These are phyloP conservation scores for Neofusicoccum cordaticola DNA, from an alignment of 2,329 filamentous ascomycete species.

Conservation along the genomic window DNA sequence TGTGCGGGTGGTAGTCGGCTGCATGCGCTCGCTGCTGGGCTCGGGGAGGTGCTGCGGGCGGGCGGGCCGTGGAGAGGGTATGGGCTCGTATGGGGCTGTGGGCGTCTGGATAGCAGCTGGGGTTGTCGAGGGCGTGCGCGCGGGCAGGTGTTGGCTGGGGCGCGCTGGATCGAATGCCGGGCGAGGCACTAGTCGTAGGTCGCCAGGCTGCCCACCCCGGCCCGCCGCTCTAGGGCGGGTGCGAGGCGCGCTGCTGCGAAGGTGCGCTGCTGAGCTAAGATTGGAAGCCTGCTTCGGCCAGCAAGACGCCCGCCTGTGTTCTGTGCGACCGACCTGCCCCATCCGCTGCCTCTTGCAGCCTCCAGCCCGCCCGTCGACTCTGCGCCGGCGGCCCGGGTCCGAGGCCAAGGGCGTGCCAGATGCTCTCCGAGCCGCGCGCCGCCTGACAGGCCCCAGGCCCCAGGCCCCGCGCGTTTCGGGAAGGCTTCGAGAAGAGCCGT, in stretches of 20 bases:
- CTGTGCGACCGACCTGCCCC: neutral
- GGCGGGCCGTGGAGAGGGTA: constrained; percentile 16
- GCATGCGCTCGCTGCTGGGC: constrained; percentile 24
- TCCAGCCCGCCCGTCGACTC: neutral
- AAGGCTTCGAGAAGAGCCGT: constrained; percentile 11
- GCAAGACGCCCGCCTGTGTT: neutral
- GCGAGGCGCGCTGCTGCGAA: neutral
- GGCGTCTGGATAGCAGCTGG: neutral
- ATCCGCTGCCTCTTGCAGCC: constrained; percentile 9
- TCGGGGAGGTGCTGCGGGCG: constrained; percentile 20
- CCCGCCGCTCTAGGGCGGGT: neutral
- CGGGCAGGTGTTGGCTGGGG: constrained; percentile 12
- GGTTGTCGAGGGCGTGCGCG: neutral
- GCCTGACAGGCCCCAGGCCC: neutral
- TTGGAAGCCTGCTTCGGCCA: neutral
- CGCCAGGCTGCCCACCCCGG: neutral
- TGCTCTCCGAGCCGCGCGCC: neutral
- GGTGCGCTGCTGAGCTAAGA: neutral
- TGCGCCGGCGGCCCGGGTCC: neutral
- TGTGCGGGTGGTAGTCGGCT: constrained; percentile 15
- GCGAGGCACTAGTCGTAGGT: neutral
- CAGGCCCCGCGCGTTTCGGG: neutral
- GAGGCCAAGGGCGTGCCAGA: neutral
- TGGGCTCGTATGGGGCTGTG: constrained; percentile 14
- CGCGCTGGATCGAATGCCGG: neutral